Evolutionary conservation across 176 grass and related monocot genomes (phyloP).

Genomic region (Tillandsia fasciculata): DNA sequence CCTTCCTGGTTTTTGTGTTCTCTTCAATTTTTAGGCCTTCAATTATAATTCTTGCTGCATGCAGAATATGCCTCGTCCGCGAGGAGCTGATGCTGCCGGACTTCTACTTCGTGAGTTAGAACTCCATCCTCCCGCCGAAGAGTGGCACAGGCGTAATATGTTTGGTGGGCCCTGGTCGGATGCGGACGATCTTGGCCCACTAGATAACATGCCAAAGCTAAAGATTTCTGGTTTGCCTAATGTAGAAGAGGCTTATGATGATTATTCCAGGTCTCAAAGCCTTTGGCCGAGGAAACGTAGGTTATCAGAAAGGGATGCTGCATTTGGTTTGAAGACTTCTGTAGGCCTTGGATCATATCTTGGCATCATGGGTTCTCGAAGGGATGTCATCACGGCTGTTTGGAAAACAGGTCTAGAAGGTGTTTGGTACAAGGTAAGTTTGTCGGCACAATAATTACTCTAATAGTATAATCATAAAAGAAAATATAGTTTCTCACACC

Average conservation of each 20-base stretch:
- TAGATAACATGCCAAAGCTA: slow-evolving; percentile 58
- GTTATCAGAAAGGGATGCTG: slow-evolving; percentile 90
- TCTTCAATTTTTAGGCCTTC: not conserved
- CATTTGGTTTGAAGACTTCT: slow-evolving; percentile 98
- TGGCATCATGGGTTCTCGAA: slow-evolving; percentile 95
- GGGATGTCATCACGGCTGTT: slow-evolving; percentile 84
- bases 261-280: slow-evolving; percentile 44
- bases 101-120: slow-evolving; percentile 95
- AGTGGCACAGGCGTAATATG: slow-evolving; percentile 98
- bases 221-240: slow-evolving; percentile 50
- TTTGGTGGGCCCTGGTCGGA: slow-evolving; percentile 99
- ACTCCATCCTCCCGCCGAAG: slow-evolving; percentile 91
- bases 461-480: too few species aligned
- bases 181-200: slow-evolving; percentile 72
- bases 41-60: not conserved
- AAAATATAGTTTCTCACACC: too few species aligned
- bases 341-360: slow-evolving; percentile 88
- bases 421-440: slow-evolving; percentile 91
- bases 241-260: slow-evolving; percentile 40
- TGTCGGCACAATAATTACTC: too few species aligned
- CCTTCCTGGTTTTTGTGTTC: not conserved
- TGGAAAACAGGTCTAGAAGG: slow-evolving; percentile 92
- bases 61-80: slow-evolving; percentile 97
- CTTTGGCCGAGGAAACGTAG: slow-evolving; percentile 94
- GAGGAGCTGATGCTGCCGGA: slow-evolving; percentile 96